Evolutionary conservation across 768 basidiomycete genomes (phyloP).

Genomic region (Coprinopsis cinerea): DNA sequence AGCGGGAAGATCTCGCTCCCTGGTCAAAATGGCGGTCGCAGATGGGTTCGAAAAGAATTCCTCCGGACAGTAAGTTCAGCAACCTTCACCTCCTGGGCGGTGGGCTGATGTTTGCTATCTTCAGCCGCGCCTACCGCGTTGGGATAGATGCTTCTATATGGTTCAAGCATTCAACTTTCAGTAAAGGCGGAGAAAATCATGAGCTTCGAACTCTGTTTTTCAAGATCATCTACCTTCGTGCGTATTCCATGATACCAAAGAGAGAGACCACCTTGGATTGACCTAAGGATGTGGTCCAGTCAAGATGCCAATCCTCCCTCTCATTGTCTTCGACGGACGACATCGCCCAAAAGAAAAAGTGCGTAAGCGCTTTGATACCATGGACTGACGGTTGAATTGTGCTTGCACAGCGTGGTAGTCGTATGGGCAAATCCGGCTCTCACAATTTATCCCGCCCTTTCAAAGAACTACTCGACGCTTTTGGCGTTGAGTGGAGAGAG

Average conservation of each 20-base stretch:
- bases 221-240: conserved; percentile 48
- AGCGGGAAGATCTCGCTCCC: conserved; percentile 20
- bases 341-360: conserved; percentile 61
- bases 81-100: conserved; percentile 19
- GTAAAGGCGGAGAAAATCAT: conserved; percentile 65
- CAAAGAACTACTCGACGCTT: conserved; percentile 50
- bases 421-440: conserved; percentile 41
- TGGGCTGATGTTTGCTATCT: not conserved
- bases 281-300: conserved; percentile 8
- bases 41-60: conserved; percentile 35
- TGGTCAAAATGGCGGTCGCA: conserved; percentile 19
- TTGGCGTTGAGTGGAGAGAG: conserved; percentile 47
- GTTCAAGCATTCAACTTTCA: conserved; percentile 55
- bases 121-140: conserved; percentile 48
- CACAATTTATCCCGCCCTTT: conserved; percentile 35
- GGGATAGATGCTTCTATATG: conserved; percentile 70
- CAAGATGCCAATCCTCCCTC: conserved; percentile 48
- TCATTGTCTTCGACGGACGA: conserved; percentile 74
- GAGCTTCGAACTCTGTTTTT: conserved; percentile 67
- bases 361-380: conserved; percentile 20
- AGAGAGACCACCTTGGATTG: not conserved
- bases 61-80: conserved; percentile 47
- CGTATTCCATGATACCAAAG: conserved; percentile 17
- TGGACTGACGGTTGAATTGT: conserved; percentile 17
- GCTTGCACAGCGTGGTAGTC: conserved; percentile 20